A percentile compares a stretch with the other conserved stretches of the same genome.
phyloP scores from a whole-genome alignment of 345 rosid species.

The Streptanthus diversifolius region DNA sequence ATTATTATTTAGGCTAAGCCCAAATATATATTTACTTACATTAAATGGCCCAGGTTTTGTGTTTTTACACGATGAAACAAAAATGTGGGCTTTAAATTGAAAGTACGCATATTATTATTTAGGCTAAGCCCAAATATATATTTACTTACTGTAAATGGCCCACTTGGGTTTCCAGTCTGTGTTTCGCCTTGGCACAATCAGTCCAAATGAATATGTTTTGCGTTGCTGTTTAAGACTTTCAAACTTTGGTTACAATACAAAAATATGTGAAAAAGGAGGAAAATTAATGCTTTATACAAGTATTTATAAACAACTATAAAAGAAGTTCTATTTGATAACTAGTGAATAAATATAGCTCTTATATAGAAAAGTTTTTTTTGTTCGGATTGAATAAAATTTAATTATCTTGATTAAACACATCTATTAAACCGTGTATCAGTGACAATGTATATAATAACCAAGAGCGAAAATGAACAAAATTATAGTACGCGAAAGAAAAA shows the following conservation, averaged over 20 bases:
- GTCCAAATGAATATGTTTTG: background rate
- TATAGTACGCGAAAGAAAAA: background rate
- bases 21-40: no score
- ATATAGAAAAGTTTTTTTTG: background rate
- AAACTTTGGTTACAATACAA: background rate
- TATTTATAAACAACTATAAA: background rate
- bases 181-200: background rate
- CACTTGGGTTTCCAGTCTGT: background rate
- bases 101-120: background rate
- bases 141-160: background rate
- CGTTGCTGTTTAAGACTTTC: background rate
- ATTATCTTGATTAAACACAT: background rate
- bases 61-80: background rate
- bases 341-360: background rate
- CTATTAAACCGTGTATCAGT: background rate
- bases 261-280: no score
- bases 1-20: background rate
- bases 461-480: background rate
- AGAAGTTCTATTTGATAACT: background rate
- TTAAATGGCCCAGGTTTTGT: no score
- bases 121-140: background rate
- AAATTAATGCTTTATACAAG: no score
- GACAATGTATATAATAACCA: background rate
- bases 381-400: background rate
- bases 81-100: background rate